Percentiles rank a stretch among this genome's conserved stretches.
Conservation (phyloP, 331 rosid species). For the Rhamnella rubrinervis region DNA sequence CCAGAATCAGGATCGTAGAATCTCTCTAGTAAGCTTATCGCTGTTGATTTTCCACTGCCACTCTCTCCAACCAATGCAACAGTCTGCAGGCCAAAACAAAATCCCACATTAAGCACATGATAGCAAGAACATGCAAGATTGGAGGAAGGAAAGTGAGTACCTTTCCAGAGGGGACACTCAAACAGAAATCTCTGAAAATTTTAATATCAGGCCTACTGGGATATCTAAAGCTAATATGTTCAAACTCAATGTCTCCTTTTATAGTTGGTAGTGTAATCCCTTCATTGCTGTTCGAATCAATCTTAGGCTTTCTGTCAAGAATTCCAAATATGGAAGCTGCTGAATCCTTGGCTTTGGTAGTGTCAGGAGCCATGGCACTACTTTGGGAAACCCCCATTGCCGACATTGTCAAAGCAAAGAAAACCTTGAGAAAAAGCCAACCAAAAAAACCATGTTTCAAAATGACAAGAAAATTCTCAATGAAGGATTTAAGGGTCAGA, state of each 20-base stretch:
- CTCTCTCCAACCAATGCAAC: constrained; percentile 62
- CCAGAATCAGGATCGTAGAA: constrained; percentile 59
- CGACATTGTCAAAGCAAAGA: constrained; percentile 41
- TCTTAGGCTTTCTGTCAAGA: constrained; percentile 47
- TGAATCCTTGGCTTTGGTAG: constrained; percentile 48
- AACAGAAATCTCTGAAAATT: constrained; percentile 49
- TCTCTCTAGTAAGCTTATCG: constrained; percentile 53
- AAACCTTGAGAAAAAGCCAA: constrained; percentile 41
- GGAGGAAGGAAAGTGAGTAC: constrained; percentile 13
- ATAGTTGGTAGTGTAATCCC: constrained; percentile 42
- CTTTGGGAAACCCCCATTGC: constrained; percentile 45
- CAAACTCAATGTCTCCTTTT: constrained; percentile 46
- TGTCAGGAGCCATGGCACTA: constrained; percentile 37
- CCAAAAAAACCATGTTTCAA: not conserved
- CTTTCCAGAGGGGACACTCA: constrained; percentile 49
- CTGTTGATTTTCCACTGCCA: constrained; percentile 67
- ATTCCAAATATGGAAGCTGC: constrained; percentile 51
- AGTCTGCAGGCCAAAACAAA: constrained; percentile 34
- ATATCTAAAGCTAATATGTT: constrained; percentile 51
- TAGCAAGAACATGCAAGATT: not conserved
- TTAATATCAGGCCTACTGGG: constrained; percentile 47
- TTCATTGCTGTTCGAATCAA: constrained; percentile 41
- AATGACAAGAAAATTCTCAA: not conserved
- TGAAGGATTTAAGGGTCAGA: not conserved
- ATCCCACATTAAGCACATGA: not conserved